phyloP scores from a whole-genome alignment of 352 stramenopile genomes.

The Phytopythium ostracodes region DNA sequence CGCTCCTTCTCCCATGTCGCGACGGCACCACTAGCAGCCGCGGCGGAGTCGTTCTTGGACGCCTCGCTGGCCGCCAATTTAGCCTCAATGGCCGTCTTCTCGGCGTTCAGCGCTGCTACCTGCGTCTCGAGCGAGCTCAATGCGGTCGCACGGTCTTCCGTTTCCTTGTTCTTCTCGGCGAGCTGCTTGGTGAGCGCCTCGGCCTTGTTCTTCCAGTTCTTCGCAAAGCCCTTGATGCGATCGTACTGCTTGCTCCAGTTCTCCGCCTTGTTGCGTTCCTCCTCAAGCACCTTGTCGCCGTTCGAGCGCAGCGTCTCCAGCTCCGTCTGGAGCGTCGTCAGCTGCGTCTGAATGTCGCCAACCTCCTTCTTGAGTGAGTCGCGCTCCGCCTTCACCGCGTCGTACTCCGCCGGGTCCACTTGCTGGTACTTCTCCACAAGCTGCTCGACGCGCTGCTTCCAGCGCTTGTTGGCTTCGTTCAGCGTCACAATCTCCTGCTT shows the following conservation, averaged over 20 bases:
- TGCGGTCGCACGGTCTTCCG: slow-evolving; percentile 36
- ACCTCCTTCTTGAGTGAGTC: slow-evolving; percentile 48
- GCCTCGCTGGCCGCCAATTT: slow-evolving; percentile 38
- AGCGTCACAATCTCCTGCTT: slow-evolving; percentile 62
- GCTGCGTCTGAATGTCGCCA: slow-evolving; percentile 33
- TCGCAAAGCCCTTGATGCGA: slow-evolving; percentile 75
- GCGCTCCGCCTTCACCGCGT: slow-evolving; percentile 62
- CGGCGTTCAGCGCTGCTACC: slow-evolving; percentile 21
- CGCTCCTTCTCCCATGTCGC: slow-evolving; percentile 56
- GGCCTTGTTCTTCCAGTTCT: slow-evolving; percentile 80
- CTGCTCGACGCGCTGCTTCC: slow-evolving; percentile 79
- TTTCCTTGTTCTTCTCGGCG: slow-evolving; percentile 64
- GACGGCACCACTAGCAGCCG: slow-evolving; percentile 24
- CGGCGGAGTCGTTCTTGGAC: slow-evolving; percentile 29
- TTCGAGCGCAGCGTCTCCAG: slow-evolving; percentile 41
- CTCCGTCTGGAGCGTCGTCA: slow-evolving; percentile 35
- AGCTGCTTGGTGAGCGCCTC: slow-evolving; percentile 61
- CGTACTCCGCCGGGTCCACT: slow-evolving; percentile 65
- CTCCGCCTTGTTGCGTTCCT: slow-evolving; percentile 63
- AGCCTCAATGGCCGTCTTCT: slow-evolving; percentile 42
- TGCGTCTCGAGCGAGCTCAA: slow-evolving; percentile 35
- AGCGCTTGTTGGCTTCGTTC: slow-evolving; percentile 62
- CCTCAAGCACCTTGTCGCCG: slow-evolving; percentile 44
- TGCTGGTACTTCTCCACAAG: slow-evolving; percentile 84
- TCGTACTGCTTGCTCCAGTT: slow-evolving; percentile 78